Base-by-base conservation (phyloP, 2,329 filamentous ascomycete genomes). In the Aspergillus sclerotialis region DNA sequence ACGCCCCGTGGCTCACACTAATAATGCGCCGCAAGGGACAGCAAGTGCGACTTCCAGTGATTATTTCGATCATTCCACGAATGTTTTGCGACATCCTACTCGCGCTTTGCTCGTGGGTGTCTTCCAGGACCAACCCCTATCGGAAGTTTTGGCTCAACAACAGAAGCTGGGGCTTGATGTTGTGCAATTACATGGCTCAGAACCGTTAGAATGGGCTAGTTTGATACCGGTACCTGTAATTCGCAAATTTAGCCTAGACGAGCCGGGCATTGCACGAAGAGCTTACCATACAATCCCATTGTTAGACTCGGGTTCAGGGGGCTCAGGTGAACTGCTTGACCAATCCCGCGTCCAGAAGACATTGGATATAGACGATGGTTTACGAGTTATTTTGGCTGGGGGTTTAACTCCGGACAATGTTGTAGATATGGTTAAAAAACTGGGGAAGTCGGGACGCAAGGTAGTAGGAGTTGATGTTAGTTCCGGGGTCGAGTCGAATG, bases 171-270 rank as follows among this genome's bases (percentile, higher is more conserved):
- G 74, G 29, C 75, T 98, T 28, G 92, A 98, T 56, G 67, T 94
- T 34, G 85, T 98, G 5, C 92, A 98, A 56, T 75, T 98, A 2
- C 92, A 98, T 55, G 93, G 92, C 7, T 75, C 82, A 30, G 93
- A 98, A 57, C 90, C 92, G 2, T 53, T 95, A 4, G 92, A 98
- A 58, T 98, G 90, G 89, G 82, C 89, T 2, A 75, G 67, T 29
- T 64, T 84, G n/a, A 87, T 98, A 31, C 89, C 92, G 1, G 88
- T 95, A 0, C 92, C 92, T 1, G 89, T 98, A 4, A 80, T 98
- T 44, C 81, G 80, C 45, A 84, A 82, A 32, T 98, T 96, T 64
- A 78, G 80, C 34, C 87, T 88, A 0, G 76, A 73, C 2, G 78
- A 89, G 32, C 64, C 76, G n/a, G 84, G 81, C 1, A 67, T 94